phyloP scores from a whole-genome alignment of 139 green algal genomes.

The Spirogloea muscicola region DNA sequence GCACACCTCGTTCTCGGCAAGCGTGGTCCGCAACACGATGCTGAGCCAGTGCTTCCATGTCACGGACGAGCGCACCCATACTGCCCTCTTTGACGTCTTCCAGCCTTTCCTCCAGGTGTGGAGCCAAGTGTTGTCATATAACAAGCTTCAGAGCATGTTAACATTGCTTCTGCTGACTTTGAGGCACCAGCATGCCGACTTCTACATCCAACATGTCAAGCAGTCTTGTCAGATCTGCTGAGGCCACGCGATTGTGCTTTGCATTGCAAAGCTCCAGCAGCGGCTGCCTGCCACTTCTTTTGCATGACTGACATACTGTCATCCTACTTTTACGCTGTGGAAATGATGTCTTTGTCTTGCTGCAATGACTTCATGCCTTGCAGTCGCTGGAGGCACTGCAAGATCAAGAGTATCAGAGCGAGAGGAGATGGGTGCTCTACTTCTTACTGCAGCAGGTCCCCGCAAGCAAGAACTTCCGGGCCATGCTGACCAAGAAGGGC shows the following conservation, averaged over 20 bases:
- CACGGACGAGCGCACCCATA: conserved; percentile 9
- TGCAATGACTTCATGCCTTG: neutral
- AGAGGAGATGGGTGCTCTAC: neutral
- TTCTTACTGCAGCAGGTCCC: conserved; percentile 19
- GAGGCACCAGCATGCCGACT: too few relatives aligned
- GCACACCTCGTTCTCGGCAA: neutral
- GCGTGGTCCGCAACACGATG: conserved; percentile 22
- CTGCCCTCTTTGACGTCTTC: conserved; percentile 12
- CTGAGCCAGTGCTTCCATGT: conserved; percentile 30
- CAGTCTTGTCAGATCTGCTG: too few relatives aligned
- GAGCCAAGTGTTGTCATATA: too few relatives aligned
- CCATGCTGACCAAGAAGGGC: neutral
- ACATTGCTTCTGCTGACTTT: too few relatives aligned
- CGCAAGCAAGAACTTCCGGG: conserved; percentile 8
- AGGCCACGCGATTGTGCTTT: too few relatives aligned
- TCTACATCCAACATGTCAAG: too few relatives aligned
- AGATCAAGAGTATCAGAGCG: neutral
- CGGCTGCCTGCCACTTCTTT: too few relatives aligned
- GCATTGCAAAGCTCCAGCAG: too few relatives aligned
- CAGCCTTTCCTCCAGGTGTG: conserved; percentile 29
- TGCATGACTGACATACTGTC: too few relatives aligned
- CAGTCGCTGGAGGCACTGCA: conserved; percentile 21
- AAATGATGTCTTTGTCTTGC: neutral
- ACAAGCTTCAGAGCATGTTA: too few relatives aligned
- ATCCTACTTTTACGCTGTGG: too few relatives aligned